A percentile compares a stretch with the other conserved stretches of the same genome.
Conservation (phyloP, 2,329 filamentous ascomycete genomes). For the Ascochyta lentis region DNA sequence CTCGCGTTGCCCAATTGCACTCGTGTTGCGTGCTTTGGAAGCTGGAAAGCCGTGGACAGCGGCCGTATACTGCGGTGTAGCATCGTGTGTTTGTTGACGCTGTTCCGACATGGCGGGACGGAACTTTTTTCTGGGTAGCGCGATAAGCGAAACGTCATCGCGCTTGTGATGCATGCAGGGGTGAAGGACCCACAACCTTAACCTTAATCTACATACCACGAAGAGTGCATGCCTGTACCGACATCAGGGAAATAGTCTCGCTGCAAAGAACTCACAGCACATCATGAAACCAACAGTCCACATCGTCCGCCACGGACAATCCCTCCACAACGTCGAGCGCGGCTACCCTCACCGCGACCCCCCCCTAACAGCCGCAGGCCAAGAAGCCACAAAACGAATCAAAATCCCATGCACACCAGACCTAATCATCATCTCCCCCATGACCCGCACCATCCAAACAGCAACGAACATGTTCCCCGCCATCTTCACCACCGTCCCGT, state of each 20-base stretch:
- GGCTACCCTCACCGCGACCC: conserved; percentile 25
- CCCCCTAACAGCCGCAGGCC: conserved; percentile 25
- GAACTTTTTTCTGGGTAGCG: conserved; percentile 16
- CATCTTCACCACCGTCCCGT: background rate
- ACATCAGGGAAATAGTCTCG: background rate
- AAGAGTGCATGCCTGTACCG: too few relatives aligned
- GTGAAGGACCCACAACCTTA: background rate
- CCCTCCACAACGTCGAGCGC: conserved; percentile 29
- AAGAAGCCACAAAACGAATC: conserved; percentile 18
- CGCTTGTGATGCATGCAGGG: conserved; percentile 6
- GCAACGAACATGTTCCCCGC: conserved; percentile 28
- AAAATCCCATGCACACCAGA: conserved; percentile 17
- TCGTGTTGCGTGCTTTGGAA: conserved; percentile 11
- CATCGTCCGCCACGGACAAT: conserved; percentile 31
- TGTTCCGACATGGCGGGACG: conserved; percentile 16
- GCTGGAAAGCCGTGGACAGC: conserved; percentile 14
- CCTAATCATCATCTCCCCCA: conserved; percentile 32
- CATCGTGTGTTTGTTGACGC: conserved; percentile 20
- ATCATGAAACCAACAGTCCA: conserved; percentile 10
- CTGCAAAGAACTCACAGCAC: background rate
- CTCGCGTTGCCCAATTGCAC: conserved; percentile 4
- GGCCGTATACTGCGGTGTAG: conserved; percentile 20
- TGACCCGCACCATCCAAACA: conserved; percentile 34
- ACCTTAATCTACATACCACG: background rate
- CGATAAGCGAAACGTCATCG: conserved; percentile 14